Base-by-base conservation (phyloP, 1,139 yeast genomes). In the Debaryomyces nepalensis region DNA sequence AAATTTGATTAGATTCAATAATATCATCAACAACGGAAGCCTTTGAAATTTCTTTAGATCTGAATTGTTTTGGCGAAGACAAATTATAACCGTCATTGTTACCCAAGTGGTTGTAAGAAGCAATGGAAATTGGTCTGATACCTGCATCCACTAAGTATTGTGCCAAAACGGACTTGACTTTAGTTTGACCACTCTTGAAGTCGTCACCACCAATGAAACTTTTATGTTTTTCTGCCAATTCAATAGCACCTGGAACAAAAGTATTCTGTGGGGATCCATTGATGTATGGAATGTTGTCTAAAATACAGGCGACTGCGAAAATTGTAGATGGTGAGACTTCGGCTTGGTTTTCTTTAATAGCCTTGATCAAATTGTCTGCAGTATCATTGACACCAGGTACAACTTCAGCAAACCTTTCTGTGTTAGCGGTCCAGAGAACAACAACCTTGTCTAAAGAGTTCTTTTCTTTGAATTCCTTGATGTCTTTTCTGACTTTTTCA, bases 191-290 rank as follows among this genome's bases (percentile, higher is more conserved):
- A 58, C 93, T 82, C 77, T 91, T 91, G 79, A 91, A 91, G 69
- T 91, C 98, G 66, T 91, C 98, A 59, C 98, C 98, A 47, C 96
- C 98, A 60, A 91, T 89, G 64, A 86, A 88, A 26, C 88, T 71
- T 51, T 79, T 70, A 66, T 87, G 66, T 61, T 77, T 65, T 69
- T 90, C 96, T 41, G 97, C 96, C 57, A 91, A 79, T 66, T 89
- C 93, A 61, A 91, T 79, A 50, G 87, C 87, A 54, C 98, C 98
- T 32, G 97, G 97, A 47, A 89, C 96, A 71, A 91, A 90, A 37
- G 97, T 91, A 75, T 91, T 91, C 71, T 91, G 98, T 46, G 98
- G 98, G 29, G 97, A 89, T 37, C 98, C 98, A 61, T 91, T 91
- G 66, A 91, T 87, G 73, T 89, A 91, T 44, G 97, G 95, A 47